phyloP scores from a whole-genome alignment of 768 basidiomycete genomes.

The Asterophora parasitica region DNA sequence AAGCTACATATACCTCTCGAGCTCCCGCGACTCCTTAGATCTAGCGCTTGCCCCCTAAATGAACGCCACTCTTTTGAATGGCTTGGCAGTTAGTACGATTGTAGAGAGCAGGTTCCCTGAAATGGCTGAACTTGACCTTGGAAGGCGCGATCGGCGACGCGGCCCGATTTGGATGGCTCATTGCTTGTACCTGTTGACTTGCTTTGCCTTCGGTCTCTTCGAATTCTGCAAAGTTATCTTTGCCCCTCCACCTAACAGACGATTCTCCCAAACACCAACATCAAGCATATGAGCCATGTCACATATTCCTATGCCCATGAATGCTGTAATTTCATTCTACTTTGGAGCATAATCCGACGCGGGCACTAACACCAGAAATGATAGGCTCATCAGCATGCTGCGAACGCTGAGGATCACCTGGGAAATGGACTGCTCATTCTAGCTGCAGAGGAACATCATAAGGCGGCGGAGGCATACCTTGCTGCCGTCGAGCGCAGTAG shows the following conservation, averaged over 20 bases:
- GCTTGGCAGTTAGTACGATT: too few relatives aligned
- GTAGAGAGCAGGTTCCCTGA: too few relatives aligned
- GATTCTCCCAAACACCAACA: neutral
- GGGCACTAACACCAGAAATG: constrained; percentile 7
- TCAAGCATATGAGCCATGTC: constrained; percentile 13
- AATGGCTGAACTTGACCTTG: neutral
- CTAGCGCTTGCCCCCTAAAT: too few relatives aligned
- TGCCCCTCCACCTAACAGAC: neutral
- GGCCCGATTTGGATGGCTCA: neutral
- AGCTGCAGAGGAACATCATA: constrained; percentile 68
- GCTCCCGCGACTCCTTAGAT: too few relatives aligned
- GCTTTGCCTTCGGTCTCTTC: too few relatives aligned
- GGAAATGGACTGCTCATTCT: constrained; percentile 64
- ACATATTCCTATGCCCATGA: constrained; percentile 44
- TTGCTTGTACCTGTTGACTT: constrained; percentile 7
- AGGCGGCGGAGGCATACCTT: constrained; percentile 72
- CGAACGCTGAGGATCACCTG: constrained; percentile 71
- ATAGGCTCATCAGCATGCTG: constrained; percentile 80
- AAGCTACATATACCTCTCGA: too few relatives aligned
- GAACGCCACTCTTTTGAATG: too few relatives aligned
- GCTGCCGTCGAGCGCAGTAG: constrained; percentile 68
- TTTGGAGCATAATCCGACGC: neutral
- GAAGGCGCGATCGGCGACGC: neutral
- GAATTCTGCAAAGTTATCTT: neutral
- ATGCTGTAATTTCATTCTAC: constrained; percentile 34